phyloP scores from a whole-genome alignment of 305 asterid genomes.

The Solanum hybrid region DNA sequence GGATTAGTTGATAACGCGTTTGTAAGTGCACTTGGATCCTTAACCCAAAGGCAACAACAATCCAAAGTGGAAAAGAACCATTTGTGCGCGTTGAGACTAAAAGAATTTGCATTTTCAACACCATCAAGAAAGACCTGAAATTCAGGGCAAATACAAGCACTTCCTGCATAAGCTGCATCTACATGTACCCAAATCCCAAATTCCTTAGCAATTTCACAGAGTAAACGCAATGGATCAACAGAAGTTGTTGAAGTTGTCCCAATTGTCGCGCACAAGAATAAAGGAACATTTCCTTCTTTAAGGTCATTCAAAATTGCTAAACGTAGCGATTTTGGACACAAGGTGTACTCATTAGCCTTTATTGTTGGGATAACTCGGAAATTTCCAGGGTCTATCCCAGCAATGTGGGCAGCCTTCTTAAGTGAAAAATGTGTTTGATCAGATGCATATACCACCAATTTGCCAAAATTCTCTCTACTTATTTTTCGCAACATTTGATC shows the following conservation, averaged over 20 bases:
- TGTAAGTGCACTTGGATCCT: conserved; percentile 38
- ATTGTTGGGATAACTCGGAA: conserved; percentile 41
- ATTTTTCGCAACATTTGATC: background rate
- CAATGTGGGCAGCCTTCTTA: conserved; percentile 57
- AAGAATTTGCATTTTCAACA: conserved; percentile 45
- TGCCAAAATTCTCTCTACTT: background rate
- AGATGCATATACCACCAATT: background rate
- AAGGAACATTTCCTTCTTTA: conserved; percentile 37
- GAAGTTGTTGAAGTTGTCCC: conserved; percentile 62
- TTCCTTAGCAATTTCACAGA: conserved; percentile 33
- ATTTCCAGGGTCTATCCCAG: conserved; percentile 43
- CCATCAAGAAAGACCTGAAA: conserved; percentile 51
- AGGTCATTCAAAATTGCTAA: conserved; percentile 28
- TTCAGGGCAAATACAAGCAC: conserved; percentile 56
- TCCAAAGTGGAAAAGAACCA: conserved; percentile 61
- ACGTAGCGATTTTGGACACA: conserved; percentile 25
- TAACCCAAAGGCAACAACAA: conserved; percentile 68
- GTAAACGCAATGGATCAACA: conserved; percentile 27
- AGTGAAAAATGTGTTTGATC: conserved; percentile 13
- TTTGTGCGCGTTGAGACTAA: conserved; percentile 65
- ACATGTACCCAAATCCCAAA: conserved; percentile 55
- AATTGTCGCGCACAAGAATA: conserved; percentile 50
- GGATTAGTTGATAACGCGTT: conserved; percentile 51
- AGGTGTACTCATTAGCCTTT: conserved; percentile 18
- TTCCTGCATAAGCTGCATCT: conserved; percentile 70